A percentile compares a stretch with the other conserved stretches of the same genome.
phyloP scores from a whole-genome alignment of 805 yeast genomes.

The Cyberlindnera meyerae region DNA sequence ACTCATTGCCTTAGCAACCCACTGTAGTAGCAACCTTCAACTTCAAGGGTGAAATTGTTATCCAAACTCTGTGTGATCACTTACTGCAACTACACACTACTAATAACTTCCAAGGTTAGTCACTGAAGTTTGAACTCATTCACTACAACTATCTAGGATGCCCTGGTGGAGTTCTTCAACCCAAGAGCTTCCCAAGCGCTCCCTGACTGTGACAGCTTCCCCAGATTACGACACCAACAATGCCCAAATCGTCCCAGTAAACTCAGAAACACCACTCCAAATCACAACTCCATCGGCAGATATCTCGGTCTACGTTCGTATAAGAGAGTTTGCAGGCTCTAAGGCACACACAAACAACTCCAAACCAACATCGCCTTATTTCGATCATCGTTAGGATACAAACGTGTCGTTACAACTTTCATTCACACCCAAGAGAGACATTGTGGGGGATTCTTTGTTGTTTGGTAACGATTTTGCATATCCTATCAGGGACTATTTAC shows the following conservation, averaged over 20 bases:
- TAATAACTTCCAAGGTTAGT: no score
- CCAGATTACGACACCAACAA: slow-evolving; percentile 1
- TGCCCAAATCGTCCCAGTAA: slow-evolving; percentile 24
- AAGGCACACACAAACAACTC: slow-evolving; percentile 32
- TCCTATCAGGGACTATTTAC: slow-evolving; percentile 55
- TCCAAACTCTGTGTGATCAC: no score
- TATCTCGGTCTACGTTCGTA: slow-evolving; percentile 37
- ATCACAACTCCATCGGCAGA: slow-evolving; percentile 36
- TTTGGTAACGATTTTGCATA: slow-evolving; percentile 65
- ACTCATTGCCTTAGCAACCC: no score
- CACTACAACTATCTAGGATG: no score
- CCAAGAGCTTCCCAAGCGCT: slow-evolving; percentile 1
- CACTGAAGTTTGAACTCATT: no score
- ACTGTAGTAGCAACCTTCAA: no score
- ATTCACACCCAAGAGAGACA: slow-evolving; percentile 36
- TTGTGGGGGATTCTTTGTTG: slow-evolving; percentile 50
- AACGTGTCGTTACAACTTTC: slow-evolving; percentile 34
- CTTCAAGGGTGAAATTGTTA: no score
- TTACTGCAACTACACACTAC: no score
- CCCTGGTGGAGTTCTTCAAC: slow-evolving; percentile 11
- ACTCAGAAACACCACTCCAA: slow-evolving; percentile 33
- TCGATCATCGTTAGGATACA: slow-evolving; percentile 22
- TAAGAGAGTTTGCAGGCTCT: slow-evolving; percentile 45
- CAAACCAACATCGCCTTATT: slow-evolving; percentile 11
- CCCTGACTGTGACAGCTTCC: slow-evolving; percentile 7